These are phyloP conservation scores for Lactifluus volemus DNA, from an alignment of 768 basidiomycete species.

Conservation along the genomic window DNA sequence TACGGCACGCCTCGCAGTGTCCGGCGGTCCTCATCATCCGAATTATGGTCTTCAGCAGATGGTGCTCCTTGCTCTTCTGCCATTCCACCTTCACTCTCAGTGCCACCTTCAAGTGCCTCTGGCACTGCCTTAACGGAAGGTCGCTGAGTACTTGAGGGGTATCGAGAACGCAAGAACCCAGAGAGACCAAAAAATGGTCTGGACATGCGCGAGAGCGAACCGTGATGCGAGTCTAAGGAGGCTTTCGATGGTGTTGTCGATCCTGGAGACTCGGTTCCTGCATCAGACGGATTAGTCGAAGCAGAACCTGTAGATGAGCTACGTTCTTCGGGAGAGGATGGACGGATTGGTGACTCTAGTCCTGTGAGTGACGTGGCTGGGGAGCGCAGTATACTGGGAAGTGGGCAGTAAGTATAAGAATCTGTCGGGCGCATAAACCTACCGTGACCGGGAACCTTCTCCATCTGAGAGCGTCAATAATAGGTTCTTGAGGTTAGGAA, in stretches of 20 bases:
- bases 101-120: conserved; percentile 19
- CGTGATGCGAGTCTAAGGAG: conserved; percentile 5
- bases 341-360: conserved; percentile 4
- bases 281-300: conserved; percentile 25
- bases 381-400: background rate
- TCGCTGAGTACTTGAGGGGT: conserved; percentile 37
- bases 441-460: conserved; percentile 43
- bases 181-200: conserved; percentile 37
- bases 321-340: background rate
- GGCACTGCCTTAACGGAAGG: conserved; percentile 21
- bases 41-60: background rate
- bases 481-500: conserved; percentile 94
- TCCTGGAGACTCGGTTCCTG: conserved; percentile 36
- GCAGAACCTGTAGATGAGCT: background rate
- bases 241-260: conserved; percentile 45
- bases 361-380: conserved; percentile 1
- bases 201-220: conserved; percentile 33
- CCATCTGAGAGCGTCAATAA: conserved; percentile 77
- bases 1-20: conserved; percentile 23
- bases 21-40: conserved; percentile 3
- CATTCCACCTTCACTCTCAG: conserved; percentile 15
- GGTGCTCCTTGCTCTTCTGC: conserved; percentile 18
- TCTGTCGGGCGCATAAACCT: conserved; percentile 22
- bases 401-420: background rate
- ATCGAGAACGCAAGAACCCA: conserved; percentile 53